These are phyloP conservation scores for Bipolaris bicolor DNA, from an alignment of 2,329 filamentous ascomycete genomes.

Conservation along the genomic window DNA sequence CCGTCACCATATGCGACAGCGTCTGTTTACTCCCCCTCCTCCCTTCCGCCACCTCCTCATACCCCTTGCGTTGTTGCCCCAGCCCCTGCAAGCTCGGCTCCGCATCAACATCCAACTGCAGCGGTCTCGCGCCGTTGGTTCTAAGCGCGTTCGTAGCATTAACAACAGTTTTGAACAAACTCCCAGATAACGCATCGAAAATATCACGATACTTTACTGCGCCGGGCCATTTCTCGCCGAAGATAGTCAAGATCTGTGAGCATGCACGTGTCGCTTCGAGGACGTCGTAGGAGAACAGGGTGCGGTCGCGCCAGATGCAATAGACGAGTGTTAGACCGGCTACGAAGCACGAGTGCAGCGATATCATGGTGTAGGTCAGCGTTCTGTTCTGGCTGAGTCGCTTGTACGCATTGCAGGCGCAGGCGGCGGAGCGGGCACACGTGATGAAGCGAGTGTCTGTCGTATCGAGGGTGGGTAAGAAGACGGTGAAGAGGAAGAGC, in stretches of 20 bases:
- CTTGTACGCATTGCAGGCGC: slow-evolving; percentile 34
- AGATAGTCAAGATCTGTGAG: slow-evolving; percentile 34
- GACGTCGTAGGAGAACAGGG: slow-evolving; percentile 33
- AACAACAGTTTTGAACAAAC: slow-evolving; percentile 23
- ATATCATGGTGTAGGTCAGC: slow-evolving; percentile 37
- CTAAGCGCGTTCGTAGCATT: background rate
- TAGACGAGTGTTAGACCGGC: slow-evolving; percentile 35
- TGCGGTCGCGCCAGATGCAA: slow-evolving; percentile 35
- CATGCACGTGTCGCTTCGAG: slow-evolving; percentile 35
- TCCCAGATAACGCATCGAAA: slow-evolving; percentile 31
- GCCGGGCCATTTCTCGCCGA: slow-evolving; percentile 37
- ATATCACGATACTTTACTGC: slow-evolving; percentile 39
- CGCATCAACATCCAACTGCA: slow-evolving; percentile 11
- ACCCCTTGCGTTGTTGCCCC: background rate
- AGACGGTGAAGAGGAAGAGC: slow-evolving; percentile 32
- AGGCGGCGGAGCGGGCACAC: slow-evolving; percentile 33
- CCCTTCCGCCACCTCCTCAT: background rate
- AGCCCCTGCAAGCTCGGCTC: background rate
- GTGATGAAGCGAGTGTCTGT: slow-evolving; percentile 30
- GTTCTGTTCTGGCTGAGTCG: slow-evolving; percentile 33
- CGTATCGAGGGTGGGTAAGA: slow-evolving; percentile 27
- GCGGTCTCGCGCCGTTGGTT: slow-evolving; percentile 2
- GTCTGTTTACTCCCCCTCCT: slow-evolving; percentile 3
- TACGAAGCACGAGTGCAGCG: slow-evolving; percentile 36
- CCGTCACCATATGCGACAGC: slow-evolving; percentile 25